Conservation (phyloP, 768 basidiomycete species). For the Harrya chromipes region DNA sequence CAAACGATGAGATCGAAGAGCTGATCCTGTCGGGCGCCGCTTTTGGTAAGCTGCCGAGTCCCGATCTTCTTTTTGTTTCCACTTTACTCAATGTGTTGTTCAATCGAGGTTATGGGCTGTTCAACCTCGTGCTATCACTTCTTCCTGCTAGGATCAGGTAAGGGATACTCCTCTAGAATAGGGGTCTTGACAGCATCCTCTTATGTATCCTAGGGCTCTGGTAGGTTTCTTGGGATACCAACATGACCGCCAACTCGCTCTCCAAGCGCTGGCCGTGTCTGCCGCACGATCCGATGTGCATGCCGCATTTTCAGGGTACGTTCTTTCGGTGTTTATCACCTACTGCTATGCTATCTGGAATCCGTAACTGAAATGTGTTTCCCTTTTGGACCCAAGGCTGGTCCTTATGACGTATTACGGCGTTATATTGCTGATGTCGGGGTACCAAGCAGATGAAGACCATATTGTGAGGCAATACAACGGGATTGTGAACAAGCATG, state of each 20-base stretch:
- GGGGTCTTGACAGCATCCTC: background rate
- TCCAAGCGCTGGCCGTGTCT: constrained; percentile 66
- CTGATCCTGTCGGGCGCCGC: constrained; percentile 73
- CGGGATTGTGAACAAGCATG: constrained; percentile 61
- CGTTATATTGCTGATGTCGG: constrained; percentile 63
- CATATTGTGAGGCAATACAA: constrained; percentile 61
- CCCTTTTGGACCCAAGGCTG: constrained; percentile 41
- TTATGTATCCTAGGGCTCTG: constrained; percentile 44
- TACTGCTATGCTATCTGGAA: background rate
- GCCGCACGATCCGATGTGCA: constrained; percentile 70
- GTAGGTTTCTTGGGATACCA: constrained; percentile 79
- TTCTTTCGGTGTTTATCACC: constrained; percentile 2
- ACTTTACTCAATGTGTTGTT: background rate
- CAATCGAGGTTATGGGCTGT: constrained; percentile 53
- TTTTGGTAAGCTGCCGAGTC: constrained; percentile 50
- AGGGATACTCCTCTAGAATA: constrained; percentile 12
- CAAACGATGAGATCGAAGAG: constrained; percentile 65
- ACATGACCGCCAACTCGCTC: constrained; percentile 63
- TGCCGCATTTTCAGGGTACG: constrained; percentile 72
- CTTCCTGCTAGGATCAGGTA: constrained; percentile 70
- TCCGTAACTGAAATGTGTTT: background rate
- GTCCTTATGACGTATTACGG: constrained; percentile 81
- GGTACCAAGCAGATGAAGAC: constrained; percentile 73
- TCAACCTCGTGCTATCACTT: constrained; percentile 77
- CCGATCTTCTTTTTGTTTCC: background rate